Evolutionary conservation across 2,329 filamentous ascomycete genomes (phyloP), one percentile per base, ranked within the genome.

Genomic region (Pseudopithomyces chartarum): DNA sequence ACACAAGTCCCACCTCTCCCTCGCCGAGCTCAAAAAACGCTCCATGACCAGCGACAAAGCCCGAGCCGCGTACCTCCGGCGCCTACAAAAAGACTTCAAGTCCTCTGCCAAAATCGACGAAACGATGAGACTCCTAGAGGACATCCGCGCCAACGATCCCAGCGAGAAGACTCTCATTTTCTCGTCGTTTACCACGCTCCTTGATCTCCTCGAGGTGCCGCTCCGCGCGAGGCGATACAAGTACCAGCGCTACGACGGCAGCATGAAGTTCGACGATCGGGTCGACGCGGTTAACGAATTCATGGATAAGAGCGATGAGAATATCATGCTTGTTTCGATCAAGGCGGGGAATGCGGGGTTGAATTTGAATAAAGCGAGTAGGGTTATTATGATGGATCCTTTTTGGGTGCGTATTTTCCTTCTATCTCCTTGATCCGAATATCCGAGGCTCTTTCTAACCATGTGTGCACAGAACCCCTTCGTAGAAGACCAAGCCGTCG

Each of bases 401-500:
- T 96, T 96, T 78, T 97, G 92, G 39, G 43, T 40, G 46, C 15
- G 40, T 48, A 17, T n/a, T n/a, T n/a, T n/a, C n/a, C n/a, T n/a
- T n/a, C n/a, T n/a, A n/a, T n/a, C n/a, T n/a, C n/a, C n/a, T n/a
- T n/a, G n/a, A n/a, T n/a, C n/a, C n/a, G n/a, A n/a, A n/a, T n/a
- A n/a, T n/a, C n/a, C n/a, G n/a, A n/a, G n/a, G n/a, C n/a, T n/a
- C n/a, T n/a, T n/a, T n/a, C n/a, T n/a, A n/a, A n/a, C n/a, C n/a
- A n/a, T n/a, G n/a, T n/a, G n/a, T n/a, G n/a, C n/a, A n/a, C 29
- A 52, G 91, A 97, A 97, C 61, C 93, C 92, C 0, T 96, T 90
- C 70, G 90, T 96, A 47, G 93, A 97, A 77, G 91, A 92, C 76
- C 93, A 97, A 76, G 93, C 93, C 3, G 88, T 97, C 49, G 93